Percentiles rank a stretch among this genome's conserved stretches.
Evolutionary conservation across 73 alveolate genomes (phyloP).

Genomic region (Uronychia binucleata): DNA sequence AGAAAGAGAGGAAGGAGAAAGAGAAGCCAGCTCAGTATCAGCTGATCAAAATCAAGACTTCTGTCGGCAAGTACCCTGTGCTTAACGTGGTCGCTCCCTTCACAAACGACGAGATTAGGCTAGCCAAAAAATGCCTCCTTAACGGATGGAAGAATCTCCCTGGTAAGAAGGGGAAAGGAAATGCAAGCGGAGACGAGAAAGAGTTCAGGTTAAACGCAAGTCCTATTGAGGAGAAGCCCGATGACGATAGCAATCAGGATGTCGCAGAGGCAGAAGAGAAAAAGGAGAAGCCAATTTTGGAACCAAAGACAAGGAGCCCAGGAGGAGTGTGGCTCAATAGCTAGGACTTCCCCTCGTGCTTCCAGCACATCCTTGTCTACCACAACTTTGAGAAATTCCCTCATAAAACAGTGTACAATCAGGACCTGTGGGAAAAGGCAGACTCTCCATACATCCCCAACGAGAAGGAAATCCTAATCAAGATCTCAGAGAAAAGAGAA

Average conservation of each 20-base stretch:
- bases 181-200: not conserved
- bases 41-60: slow-evolving; percentile 67
- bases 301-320: slow-evolving; percentile 79
- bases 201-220: slow-evolving; percentile 1
- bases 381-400: slow-evolving; percentile 70
- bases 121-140: slow-evolving; percentile 70
- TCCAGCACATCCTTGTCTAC: slow-evolving; percentile 67
- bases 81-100: slow-evolving; percentile 63
- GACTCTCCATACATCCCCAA: slow-evolving; percentile 48
- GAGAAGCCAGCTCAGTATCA: slow-evolving; percentile 67
- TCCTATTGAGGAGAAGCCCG: slow-evolving; percentile 4
- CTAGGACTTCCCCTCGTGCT: slow-evolving; percentile 72
- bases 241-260: not conserved
- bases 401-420: slow-evolving; percentile 22
- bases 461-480: slow-evolving; percentile 52
- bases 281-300: slow-evolving; percentile 20
- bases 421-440: slow-evolving; percentile 62
- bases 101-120: slow-evolving; percentile 76
- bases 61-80: slow-evolving; percentile 68
- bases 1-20: slow-evolving; percentile 64
- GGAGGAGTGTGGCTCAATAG: slow-evolving; percentile 89
- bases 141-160: slow-evolving; percentile 72
- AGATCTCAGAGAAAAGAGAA: slow-evolving; percentile 8
- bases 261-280: slow-evolving; percentile 20
- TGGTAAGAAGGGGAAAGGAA: not conserved